phyloP scores from a whole-genome alignment of 2,329 filamentous ascomycete genomes.

The Ophiostoma piceae region DNA sequence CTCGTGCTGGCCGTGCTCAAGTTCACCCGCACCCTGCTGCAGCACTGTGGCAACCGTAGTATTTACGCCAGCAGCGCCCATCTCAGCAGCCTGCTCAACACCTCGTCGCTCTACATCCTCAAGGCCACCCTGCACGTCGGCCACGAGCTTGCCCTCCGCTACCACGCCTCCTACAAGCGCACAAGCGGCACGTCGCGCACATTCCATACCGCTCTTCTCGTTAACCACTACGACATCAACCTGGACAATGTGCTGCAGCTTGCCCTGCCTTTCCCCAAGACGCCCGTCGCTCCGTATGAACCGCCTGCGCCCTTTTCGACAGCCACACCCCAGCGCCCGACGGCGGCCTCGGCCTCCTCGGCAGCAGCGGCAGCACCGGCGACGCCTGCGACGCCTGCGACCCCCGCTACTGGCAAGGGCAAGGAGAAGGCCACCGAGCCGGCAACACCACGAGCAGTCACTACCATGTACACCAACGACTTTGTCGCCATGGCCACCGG shows the following conservation, averaged over 20 bases:
- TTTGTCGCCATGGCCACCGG: constrained; percentile 65
- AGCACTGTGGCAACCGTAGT: constrained; percentile 94
- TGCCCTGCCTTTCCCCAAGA: constrained; percentile 75
- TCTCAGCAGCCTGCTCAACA: constrained; percentile 83
- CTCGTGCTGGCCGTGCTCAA: constrained; percentile 73
- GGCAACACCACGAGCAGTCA: constrained; percentile 43
- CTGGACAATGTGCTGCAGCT: constrained; percentile 80
- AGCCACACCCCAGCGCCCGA: constrained; percentile 4
- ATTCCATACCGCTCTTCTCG: constrained; percentile 67
- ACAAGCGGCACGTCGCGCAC: constrained; percentile 59
- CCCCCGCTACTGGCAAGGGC: constrained; percentile 50
- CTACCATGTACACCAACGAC: constrained; percentile 73
- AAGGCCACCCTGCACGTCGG: constrained; percentile 73
- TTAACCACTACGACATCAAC: constrained; percentile 77
- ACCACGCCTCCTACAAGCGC: constrained; percentile 81
- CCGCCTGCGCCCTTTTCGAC: constrained; percentile 22
- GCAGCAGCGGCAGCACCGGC: constrained; percentile 29
- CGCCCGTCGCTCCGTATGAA: constrained; percentile 49
- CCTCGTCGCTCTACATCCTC: constrained; percentile 73
- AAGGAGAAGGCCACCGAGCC: constrained; percentile 60
- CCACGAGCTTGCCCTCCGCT: constrained; percentile 83
- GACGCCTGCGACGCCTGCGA: constrained; percentile 50
- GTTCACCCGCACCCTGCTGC: constrained; percentile 82
- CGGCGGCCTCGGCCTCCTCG: not conserved
- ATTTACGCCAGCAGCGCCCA: constrained; percentile 92